Evolutionary conservation across 345 rosid species (phyloP).

Genomic region (Acer campestre): DNA sequence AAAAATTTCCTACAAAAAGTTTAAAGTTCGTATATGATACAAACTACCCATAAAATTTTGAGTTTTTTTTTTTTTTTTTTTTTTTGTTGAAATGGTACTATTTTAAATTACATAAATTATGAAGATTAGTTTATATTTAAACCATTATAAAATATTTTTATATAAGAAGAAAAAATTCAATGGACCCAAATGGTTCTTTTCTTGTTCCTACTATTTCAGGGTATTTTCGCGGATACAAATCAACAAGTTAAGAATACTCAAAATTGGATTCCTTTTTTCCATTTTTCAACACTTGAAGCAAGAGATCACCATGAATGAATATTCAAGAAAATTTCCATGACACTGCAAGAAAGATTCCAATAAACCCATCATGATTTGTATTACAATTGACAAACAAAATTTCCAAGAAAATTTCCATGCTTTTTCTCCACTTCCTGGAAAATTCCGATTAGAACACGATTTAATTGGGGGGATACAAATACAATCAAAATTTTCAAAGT

Average conservation of each 20-base stretch:
- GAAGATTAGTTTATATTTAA: too few relatives aligned
- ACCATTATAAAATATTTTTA: neutral
- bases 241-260: slow-evolving; percentile 15
- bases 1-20: too few relatives aligned
- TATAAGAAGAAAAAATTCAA: too few relatives aligned
- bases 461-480: neutral
- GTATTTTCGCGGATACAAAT: neutral
- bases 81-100: too few relatives aligned
- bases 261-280: neutral
- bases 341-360: neutral
- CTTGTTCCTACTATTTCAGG: neutral
- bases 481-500: neutral
- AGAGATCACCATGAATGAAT: neutral
- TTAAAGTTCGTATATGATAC: too few relatives aligned
- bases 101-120: too few relatives aligned
- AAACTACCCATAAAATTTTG: too few relatives aligned
- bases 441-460: neutral
- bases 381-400: neutral
- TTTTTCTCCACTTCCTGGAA: neutral
- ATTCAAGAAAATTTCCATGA: slow-evolving; percentile 8
- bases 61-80: too few relatives aligned
- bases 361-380: neutral
- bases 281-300: neutral
- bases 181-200: neutral
- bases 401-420: neutral